phyloP scores from a whole-genome alignment of 352 stramenopile species.

The Phytopythium ostracodes region DNA sequence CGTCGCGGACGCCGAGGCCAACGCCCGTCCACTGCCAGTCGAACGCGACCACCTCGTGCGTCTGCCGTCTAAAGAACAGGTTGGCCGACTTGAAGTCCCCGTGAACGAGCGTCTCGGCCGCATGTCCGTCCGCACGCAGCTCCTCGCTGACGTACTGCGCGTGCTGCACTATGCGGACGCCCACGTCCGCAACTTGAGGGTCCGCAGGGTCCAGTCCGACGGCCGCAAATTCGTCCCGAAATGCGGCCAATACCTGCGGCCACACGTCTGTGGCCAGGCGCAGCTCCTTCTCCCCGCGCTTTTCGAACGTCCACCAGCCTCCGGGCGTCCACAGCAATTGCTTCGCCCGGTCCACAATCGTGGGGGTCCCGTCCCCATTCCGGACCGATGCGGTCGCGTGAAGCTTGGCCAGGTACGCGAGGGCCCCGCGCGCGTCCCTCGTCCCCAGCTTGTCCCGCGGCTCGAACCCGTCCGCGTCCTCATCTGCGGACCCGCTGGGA shows the following conservation, averaged over 20 bases:
- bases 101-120: constrained; percentile 43
- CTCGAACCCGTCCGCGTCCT: constrained; percentile 14
- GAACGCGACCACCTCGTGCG: constrained; percentile 50
- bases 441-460: constrained; percentile 32
- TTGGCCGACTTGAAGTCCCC: constrained; percentile 76
- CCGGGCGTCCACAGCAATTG: constrained; percentile 35
- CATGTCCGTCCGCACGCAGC: constrained; percentile 22
- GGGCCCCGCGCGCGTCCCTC: constrained; percentile 30
- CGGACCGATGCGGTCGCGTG: constrained; percentile 30
- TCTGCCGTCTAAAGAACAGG: constrained; percentile 48
- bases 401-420: constrained; percentile 45
- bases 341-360: constrained; percentile 21
- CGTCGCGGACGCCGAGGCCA: constrained; percentile 55
- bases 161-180: constrained; percentile 39
- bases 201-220: constrained; percentile 5
- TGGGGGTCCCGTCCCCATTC: not conserved
- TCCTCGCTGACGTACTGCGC: constrained; percentile 45
- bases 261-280: constrained; percentile 34
- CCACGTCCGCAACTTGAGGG: constrained; percentile 21
- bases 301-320: constrained; percentile 59
- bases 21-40: constrained; percentile 73
- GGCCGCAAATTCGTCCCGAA: constrained; percentile 13
- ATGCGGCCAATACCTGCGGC: constrained; percentile 29
- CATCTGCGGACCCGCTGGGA: not conserved
- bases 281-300: constrained; percentile 46